Evolutionary conservation across 768 basidiomycete genomes (phyloP).

Genomic region (Tylopilus subfusipes): DNA sequence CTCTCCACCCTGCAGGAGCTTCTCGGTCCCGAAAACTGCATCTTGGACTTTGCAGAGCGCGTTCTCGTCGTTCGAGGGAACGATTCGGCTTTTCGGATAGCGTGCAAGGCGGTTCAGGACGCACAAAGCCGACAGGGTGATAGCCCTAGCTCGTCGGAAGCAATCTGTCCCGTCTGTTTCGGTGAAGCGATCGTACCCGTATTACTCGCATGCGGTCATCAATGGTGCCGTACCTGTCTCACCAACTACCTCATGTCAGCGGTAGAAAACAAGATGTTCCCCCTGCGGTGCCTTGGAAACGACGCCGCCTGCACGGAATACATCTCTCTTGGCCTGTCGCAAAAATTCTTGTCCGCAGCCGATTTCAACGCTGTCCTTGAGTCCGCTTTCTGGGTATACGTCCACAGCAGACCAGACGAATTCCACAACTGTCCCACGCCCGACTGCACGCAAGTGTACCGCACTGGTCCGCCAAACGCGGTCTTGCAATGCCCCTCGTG

Average conservation of each 20-base stretch:
- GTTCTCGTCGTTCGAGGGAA: constrained; percentile 56
- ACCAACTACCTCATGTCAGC: constrained; percentile 55
- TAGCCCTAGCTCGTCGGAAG: constrained; percentile 14
- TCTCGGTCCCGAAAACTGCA: constrained; percentile 57
- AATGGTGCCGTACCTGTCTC: constrained; percentile 65
- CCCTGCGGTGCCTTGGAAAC: constrained; percentile 68
- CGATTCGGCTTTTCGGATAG: constrained; percentile 31
- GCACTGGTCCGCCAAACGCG: constrained; percentile 45
- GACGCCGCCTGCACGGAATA: constrained; percentile 53
- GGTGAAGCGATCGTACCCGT: constrained; percentile 50
- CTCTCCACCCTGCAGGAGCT: constrained; percentile 43
- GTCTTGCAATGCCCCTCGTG: constrained; percentile 71
- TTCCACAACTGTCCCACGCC: constrained; percentile 77
- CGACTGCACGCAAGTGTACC: constrained; percentile 74
- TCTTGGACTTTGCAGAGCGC: constrained; percentile 42
- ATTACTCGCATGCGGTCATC: constrained; percentile 60
- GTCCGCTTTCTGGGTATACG: constrained; percentile 58
- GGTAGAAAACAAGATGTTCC: constrained; percentile 57
- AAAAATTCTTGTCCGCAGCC: constrained; percentile 43
- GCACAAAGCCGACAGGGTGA: constrained; percentile 34
- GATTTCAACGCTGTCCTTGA: constrained; percentile 56
- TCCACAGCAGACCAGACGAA: constrained; percentile 56
- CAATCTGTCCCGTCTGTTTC: constrained; percentile 69
- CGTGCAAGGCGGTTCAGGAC: constrained; percentile 42
- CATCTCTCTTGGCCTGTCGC: constrained; percentile 54